Conservation (phyloP, 2,329 filamentous ascomycete species). For the Clonostachys solani region DNA sequence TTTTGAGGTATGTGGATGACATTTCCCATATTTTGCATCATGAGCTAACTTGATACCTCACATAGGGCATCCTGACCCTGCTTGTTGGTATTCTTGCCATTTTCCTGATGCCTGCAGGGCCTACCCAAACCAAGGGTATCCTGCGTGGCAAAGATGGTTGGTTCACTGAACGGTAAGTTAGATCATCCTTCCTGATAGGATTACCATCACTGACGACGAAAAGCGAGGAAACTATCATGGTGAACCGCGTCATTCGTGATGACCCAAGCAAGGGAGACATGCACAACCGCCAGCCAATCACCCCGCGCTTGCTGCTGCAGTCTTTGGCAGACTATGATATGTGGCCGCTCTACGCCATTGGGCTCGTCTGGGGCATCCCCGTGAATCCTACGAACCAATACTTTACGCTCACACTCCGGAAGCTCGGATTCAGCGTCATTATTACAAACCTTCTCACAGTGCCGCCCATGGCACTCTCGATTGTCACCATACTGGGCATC, state of each 20-base stretch:
- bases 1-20: constrained; percentile 35
- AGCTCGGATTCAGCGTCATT: constrained; percentile 33
- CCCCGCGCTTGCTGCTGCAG: constrained; percentile 35
- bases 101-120: constrained; percentile 21
- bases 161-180: constrained; percentile 9
- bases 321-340: constrained; percentile 48
- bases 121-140: constrained; percentile 42
- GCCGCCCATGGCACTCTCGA: constrained; percentile 40
- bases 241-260: background rate
- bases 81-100: constrained; percentile 16
- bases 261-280: constrained; percentile 45
- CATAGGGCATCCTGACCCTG: constrained; percentile 11
- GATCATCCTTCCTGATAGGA: constrained; percentile 35
- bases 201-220: constrained; percentile 43
- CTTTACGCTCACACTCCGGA: constrained; percentile 13
- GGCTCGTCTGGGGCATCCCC: constrained; percentile 10
- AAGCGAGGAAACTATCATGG: background rate
- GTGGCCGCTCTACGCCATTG: constrained; percentile 44
- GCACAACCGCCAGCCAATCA: constrained; percentile 49
- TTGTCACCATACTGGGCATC: background rate
- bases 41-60: constrained; percentile 5
- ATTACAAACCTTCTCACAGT: constrained; percentile 60
- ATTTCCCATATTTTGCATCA: background rate
- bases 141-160: constrained; percentile 22
- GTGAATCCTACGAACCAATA: constrained; percentile 14